A percentile compares a stretch with the other conserved stretches of the same genome.
Evolutionary conservation across 2,329 filamentous ascomycete species (phyloP).

Genomic region (Paecilomyces variotii): DNA sequence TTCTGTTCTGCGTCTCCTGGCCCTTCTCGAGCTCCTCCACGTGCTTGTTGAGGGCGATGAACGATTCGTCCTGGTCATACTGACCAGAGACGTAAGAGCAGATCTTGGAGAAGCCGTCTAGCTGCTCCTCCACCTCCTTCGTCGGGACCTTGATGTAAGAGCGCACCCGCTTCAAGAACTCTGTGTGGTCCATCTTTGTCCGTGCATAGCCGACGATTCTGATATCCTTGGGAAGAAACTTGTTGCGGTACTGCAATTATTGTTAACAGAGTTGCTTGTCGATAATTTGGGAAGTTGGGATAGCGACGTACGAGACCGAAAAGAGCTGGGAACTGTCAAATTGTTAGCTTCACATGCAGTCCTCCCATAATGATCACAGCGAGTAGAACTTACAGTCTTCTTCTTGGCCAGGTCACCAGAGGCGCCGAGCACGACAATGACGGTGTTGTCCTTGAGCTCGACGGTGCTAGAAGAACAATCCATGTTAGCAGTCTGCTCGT

Average conservation of each 20-base stretch:
- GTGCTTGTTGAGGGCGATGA: conserved; percentile 76
- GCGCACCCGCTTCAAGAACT: conserved; percentile 88
- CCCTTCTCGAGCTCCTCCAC: conserved; percentile 77
- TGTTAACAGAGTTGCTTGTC: conserved; percentile 8
- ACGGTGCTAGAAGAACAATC: conserved; percentile 54
- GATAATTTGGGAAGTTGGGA: neutral
- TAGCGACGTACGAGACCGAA: conserved; percentile 79
- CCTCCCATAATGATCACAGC: neutral
- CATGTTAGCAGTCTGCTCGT: conserved; percentile 24
- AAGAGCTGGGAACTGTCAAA: conserved; percentile 75
- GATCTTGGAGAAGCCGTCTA: conserved; percentile 77
- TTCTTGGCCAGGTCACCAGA: conserved; percentile 98
- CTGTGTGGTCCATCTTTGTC: conserved; percentile 97
- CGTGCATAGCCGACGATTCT: conserved; percentile 97
- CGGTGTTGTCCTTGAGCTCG: conserved; percentile 97
- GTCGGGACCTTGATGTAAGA: conserved; percentile 99
- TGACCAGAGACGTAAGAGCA: conserved; percentile 96
- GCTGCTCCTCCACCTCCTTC: conserved; percentile 92
- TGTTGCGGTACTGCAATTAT: conserved; percentile 75
- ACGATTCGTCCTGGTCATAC: conserved; percentile 95
- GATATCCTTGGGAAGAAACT: conserved; percentile 94
- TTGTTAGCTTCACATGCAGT: conserved; percentile 13
- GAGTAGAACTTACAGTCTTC: conserved; percentile 69
- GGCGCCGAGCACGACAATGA: conserved; percentile 91
- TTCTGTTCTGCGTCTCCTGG: conserved; percentile 73